phyloP scores from a whole-genome alignment of 805 yeast genomes.

The Hanseniaspora osmophila region DNA sequence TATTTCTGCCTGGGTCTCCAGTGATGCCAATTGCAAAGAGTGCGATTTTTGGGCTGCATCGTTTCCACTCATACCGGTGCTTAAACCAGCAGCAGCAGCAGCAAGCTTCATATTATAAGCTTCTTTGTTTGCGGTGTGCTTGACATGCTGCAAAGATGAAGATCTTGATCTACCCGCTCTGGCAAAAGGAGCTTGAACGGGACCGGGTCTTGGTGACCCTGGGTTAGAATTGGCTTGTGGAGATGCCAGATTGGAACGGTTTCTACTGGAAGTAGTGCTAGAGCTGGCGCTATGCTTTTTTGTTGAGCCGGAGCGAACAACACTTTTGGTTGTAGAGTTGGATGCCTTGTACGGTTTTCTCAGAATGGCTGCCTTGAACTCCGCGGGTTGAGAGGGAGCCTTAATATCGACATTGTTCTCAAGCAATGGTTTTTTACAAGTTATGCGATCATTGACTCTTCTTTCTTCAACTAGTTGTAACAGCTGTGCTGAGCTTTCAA shows the following conservation, averaged over 20 bases:
- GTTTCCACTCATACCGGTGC: background rate
- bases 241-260: slow-evolving; percentile 6
- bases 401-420: background rate
- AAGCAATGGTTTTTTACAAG: background rate
- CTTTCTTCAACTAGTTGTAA: background rate
- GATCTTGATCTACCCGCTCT: slow-evolving; percentile 17
- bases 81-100: background rate
- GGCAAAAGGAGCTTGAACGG: slow-evolving; percentile 2
- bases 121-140: background rate
- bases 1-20: background rate
- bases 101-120: background rate
- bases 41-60: background rate
- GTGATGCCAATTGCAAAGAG: background rate
- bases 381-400: background rate
- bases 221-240: slow-evolving; percentile 7
- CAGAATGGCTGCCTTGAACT: background rate
- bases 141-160: slow-evolving; percentile 17
- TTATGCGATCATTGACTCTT: background rate
- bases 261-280: slow-evolving; percentile 2
- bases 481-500: background rate
- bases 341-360: background rate
- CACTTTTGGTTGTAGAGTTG: background rate
- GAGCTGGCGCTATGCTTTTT: background rate
- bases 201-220: slow-evolving; percentile 2
- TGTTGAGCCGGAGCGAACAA: background rate